Evolutionary conservation across 2,329 filamentous ascomycete species (phyloP), one percentile per base, ranked within the genome.

Genomic region (Monosporascus sp.): DNA sequence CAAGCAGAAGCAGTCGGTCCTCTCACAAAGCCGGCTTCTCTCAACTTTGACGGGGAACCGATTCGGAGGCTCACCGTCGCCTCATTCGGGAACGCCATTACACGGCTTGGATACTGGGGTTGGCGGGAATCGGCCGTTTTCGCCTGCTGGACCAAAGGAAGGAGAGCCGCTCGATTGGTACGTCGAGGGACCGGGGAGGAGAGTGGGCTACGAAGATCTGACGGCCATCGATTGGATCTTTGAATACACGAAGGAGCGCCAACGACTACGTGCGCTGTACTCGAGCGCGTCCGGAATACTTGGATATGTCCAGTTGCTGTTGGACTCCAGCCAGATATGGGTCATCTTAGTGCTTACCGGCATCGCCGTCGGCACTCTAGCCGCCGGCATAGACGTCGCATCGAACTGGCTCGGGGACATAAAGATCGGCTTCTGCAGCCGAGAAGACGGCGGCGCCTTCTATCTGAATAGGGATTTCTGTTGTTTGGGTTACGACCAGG

Each of bases 141-240:
- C 45, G 11, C 50, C 56, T 39, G 57, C 53, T 18, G 57, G 51
- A 8, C 56, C 67, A 38, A 81, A 83, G 58, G 77, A 82, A 61
- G 75, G 72, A 50, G 65, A 68, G 31, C 71, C 78, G 4, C 69
- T 79, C 46, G 93, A 97, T 70, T 97, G 93, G 93, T 89, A 95
- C 67, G 80, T 87, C 48, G 93, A 97, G 70, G 91, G 90, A 1
- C 91, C 90, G 0, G 92, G 92, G 1, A 83, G 90, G 50, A 84
- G 94, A 65, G 92, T 97, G 38, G 93, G 89, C 51, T 99, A 99
- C 74, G 93, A 97, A 66, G 89, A 99, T 72, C 78, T 97, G 69
- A 97, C 93, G 17, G 93, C 94, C 54, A 99, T 99, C 69, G 94
- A 99, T 75, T 99, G 94, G 94, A 97, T 97, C 67, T 97, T 96